Percentiles rank a stretch among this genome's conserved stretches.
phyloP scores from a whole-genome alignment of 345 rosid species.

The Syzygium aqueum region DNA sequence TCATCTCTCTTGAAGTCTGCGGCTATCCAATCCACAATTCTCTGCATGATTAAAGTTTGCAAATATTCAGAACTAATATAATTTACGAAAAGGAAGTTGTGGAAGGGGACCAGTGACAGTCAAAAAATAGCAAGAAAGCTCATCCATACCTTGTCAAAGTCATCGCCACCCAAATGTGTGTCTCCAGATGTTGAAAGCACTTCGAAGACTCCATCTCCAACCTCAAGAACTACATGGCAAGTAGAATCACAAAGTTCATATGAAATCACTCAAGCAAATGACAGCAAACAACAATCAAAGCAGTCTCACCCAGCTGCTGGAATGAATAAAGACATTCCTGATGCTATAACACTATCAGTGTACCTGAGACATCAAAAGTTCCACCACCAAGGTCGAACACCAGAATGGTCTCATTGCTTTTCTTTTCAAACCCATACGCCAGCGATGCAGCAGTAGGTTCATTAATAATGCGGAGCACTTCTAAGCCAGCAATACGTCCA shows the following conservation, averaged over 20 bases:
- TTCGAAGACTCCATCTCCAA: slow-evolving; percentile 99
- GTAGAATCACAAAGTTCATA: not conserved
- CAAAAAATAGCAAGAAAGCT: not conserved
- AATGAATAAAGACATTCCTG: not conserved
- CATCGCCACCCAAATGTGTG: slow-evolving; percentile 99
- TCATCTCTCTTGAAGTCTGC: slow-evolving; percentile 67
- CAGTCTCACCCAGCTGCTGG: not conserved
- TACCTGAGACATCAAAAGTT: slow-evolving; percentile 98
- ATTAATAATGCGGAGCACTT: slow-evolving; percentile 87
- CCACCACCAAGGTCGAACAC: slow-evolving; percentile 99
- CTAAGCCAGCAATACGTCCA: slow-evolving; percentile 74
- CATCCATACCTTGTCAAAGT: slow-evolving; percentile 66
- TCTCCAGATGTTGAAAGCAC: slow-evolving; percentile 98
- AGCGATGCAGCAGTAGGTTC: slow-evolving; percentile 98
- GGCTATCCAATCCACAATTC: slow-evolving; percentile 98
- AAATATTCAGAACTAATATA: not conserved
- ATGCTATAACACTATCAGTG: not conserved
- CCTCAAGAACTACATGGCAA: slow-evolving; percentile 73
- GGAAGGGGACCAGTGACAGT: not conserved
- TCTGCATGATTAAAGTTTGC: slow-evolving; percentile 24
- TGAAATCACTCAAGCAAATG: not conserved
- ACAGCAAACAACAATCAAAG: not conserved
- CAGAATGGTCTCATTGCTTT: slow-evolving; percentile 89
- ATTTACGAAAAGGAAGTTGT: not conserved
- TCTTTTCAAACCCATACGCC: slow-evolving; percentile 96